A percentile compares a stretch with the other conserved stretches of the same genome.
Evolutionary conservation across 345 rosid genomes (phyloP).

Genomic region (Citrus sp.): DNA sequence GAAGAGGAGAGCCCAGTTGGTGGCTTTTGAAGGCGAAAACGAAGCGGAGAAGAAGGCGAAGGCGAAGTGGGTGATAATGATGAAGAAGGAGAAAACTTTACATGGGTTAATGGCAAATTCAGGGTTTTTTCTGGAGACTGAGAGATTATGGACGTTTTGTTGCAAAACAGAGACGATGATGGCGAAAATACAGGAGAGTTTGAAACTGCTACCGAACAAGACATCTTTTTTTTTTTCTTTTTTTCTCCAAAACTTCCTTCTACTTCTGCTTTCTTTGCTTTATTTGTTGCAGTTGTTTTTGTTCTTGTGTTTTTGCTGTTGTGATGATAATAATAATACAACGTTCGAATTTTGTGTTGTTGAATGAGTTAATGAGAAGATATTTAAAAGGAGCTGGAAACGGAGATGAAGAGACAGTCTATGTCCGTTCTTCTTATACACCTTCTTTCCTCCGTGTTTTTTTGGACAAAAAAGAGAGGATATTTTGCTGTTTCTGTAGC

Average conservation of each 20-base stretch:
- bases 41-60: constrained; percentile 68
- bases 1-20: constrained; percentile 31
- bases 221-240: constrained; percentile 29
- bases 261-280: constrained; percentile 3
- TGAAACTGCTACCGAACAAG: constrained; percentile 67
- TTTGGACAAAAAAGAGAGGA: too few relatives aligned
- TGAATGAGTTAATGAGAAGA: neutral
- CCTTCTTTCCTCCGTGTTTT: constrained; percentile 8
- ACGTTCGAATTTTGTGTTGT: neutral
- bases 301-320: neutral
- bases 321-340: neutral
- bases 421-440: neutral
- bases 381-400: neutral
- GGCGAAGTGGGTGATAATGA: constrained; percentile 39
- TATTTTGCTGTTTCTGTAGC: neutral
- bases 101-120: constrained; percentile 41
- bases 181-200: constrained; percentile 87
- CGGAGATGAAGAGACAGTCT: neutral
- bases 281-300: neutral
- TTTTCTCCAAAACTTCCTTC: too few relatives aligned
- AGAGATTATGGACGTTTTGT: constrained; percentile 37
- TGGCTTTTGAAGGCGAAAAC: constrained; percentile 59
- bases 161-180: constrained; percentile 62
- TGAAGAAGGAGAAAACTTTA: constrained; percentile 37
- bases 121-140: constrained; percentile 37